Evolutionary conservation across 2,329 filamentous ascomycete genomes (phyloP).

Genomic region (Arthrobotrys musiformis): DNA sequence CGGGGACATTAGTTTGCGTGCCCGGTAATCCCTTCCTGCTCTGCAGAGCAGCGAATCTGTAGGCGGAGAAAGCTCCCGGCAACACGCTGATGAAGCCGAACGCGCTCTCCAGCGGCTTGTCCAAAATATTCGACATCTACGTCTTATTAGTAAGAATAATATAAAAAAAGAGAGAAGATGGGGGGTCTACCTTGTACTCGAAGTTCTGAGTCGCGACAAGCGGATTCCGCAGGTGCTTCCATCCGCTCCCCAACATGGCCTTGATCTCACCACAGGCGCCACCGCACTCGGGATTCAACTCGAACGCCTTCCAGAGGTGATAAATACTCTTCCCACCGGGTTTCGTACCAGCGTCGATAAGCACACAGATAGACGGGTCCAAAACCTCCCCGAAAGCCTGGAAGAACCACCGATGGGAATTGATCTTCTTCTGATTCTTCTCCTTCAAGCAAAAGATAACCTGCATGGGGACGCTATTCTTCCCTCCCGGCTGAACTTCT

Average conservation of each 20-base stretch:
- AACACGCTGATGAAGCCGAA: conserved; percentile 98
- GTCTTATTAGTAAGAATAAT: neutral
- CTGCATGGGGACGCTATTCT: conserved; percentile 76
- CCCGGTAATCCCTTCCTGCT: conserved; percentile 69
- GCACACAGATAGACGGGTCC: conserved; percentile 94
- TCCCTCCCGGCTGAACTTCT: conserved; percentile 81
- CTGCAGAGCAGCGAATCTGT: conserved; percentile 91
- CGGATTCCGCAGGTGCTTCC: conserved; percentile 90
- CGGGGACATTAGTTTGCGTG: conserved; percentile 74
- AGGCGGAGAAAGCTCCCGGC: conserved; percentile 97
- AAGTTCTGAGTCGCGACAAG: conserved; percentile 97
- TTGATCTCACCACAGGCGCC: conserved; percentile 99
- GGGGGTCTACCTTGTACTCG: conserved; percentile 85
- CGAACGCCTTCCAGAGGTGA: conserved; percentile 97
- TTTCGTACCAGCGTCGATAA: conserved; percentile 94
- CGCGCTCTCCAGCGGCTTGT: conserved; percentile 95
- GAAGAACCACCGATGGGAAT: conserved; percentile 99
- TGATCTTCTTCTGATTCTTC: conserved; percentile 99
- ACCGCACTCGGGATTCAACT: conserved; percentile 95
- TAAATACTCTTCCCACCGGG: conserved; percentile 96
- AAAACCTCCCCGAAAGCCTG: conserved; percentile 92
- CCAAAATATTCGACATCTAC: conserved; percentile 96
- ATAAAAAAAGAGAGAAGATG: too few species aligned
- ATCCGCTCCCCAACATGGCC: conserved; percentile 86
- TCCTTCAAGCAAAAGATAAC: conserved; percentile 98